These are phyloP conservation scores for Neopestalotiopsis sp. DNA, from an alignment of 2,329 filamentous ascomycete species.

Conservation along the genomic window DNA sequence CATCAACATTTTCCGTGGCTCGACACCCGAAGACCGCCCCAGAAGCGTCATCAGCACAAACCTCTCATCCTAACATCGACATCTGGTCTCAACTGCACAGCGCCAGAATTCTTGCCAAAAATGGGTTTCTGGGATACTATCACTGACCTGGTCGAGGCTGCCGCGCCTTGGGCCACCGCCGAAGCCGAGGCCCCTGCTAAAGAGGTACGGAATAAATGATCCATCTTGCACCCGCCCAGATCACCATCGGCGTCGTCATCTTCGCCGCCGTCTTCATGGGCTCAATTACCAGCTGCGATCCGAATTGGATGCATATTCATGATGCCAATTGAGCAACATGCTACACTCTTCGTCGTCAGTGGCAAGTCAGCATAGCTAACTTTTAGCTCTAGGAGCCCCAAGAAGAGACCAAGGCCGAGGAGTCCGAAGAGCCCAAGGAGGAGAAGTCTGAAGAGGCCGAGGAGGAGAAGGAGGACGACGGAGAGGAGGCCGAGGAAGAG, in stretches of 20 bases:
- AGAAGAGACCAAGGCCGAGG: constrained; percentile 47
- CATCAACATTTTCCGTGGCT: constrained; percentile 42
- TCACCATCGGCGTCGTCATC: background rate
- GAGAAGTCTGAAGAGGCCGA: constrained; percentile 36
- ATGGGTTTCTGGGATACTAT: constrained; percentile 74
- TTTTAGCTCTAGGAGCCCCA: constrained; percentile 40
- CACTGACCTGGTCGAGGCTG: constrained; percentile 68
- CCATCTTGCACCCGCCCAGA: constrained; percentile 27
- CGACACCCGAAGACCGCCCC: constrained; percentile 42
- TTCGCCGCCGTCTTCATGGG: background rate
- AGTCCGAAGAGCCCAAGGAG: constrained; percentile 47
- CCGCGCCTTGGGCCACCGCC: constrained; percentile 67
- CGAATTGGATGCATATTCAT: constrained; percentile 25
- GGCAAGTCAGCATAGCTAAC: constrained; percentile 10
- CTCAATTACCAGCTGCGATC: background rate
- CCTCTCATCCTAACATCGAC: constrained; percentile 39
- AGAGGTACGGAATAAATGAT: constrained; percentile 59
- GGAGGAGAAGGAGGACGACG: constrained; percentile 47
- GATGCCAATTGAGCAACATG: constrained; percentile 19
- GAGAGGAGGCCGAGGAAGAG: constrained; percentile 56
- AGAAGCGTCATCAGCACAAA: constrained; percentile 37
- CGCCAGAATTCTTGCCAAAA: constrained; percentile 44
- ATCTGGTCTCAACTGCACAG: constrained; percentile 43
- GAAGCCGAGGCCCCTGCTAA: constrained; percentile 73
- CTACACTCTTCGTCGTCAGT: background rate